Conservation (phyloP, 768 basidiomycete genomes). For the Trametes cinnabarina region DNA sequence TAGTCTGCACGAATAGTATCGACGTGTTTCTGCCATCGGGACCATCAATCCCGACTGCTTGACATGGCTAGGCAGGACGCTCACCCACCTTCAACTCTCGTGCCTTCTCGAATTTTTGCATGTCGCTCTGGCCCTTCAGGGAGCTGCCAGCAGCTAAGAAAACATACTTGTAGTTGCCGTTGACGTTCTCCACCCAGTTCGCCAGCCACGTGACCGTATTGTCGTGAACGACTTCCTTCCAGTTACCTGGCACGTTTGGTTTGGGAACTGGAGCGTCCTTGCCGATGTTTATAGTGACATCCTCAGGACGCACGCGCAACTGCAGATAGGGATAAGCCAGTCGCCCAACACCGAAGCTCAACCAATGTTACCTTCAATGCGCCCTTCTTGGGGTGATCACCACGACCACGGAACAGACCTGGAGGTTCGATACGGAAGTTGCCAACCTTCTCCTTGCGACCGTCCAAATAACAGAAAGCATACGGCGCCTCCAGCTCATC, state of each 20-base stretch:
- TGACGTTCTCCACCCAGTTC: conserved; percentile 98
- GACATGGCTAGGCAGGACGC: neutral
- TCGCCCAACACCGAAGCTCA: neutral
- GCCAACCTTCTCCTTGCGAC: conserved; percentile 96
- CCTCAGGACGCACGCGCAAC: conserved; percentile 89
- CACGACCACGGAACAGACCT: conserved; percentile 96
- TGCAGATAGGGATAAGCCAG: conserved; percentile 29
- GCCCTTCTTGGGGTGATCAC: conserved; percentile 98
- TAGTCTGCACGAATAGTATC: conserved; percentile 91
- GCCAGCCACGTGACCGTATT: conserved; percentile 99
- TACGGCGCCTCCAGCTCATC: conserved; percentile 85
- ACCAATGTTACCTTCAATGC: conserved; percentile 68
- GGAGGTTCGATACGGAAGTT: conserved; percentile 99
- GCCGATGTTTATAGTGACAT: conserved; percentile 95
- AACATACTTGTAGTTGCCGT: conserved; percentile 93
- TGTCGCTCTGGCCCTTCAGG: conserved; percentile 96
- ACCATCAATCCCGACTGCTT: neutral
- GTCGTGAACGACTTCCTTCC: conserved; percentile 88
- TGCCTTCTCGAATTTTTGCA: conserved; percentile 97
- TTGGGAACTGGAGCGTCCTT: conserved; percentile 67
- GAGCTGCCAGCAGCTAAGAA: conserved; percentile 97
- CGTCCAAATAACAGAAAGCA: conserved; percentile 84
- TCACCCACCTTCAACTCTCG: conserved; percentile 84
- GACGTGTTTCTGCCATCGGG: conserved; percentile 68
- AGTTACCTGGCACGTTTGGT: conserved; percentile 90